Evolutionary conservation across 1,284 basidiomycete genomes (phyloP).

Genomic region (Microbotryomycetes sp.): DNA sequence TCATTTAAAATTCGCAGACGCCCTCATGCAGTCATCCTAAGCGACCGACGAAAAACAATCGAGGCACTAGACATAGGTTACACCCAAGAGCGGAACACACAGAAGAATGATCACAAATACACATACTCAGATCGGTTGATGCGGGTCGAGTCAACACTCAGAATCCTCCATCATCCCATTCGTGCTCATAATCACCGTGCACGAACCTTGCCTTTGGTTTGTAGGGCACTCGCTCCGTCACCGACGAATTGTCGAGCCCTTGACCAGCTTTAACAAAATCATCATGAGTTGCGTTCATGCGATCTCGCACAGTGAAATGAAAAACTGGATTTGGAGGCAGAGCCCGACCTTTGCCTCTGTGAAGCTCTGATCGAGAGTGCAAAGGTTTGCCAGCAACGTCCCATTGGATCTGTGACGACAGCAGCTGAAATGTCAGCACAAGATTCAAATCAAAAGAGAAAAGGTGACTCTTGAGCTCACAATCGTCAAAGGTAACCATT

Average conservation of each 20-base stretch:
- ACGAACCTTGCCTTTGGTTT: conserved; percentile 4
- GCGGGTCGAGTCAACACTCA: no score
- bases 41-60: no score
- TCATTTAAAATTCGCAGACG: no score
- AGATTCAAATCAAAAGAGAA: no score
- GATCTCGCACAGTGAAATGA: conserved; percentile 17
- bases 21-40: no score
- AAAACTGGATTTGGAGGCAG: conserved; percentile 7
- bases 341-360: conserved; percentile 17
- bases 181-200: background rate
- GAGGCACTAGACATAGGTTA: no score
- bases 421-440: no score
- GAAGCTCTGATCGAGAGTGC: conserved; percentile 1
- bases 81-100: no score
- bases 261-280: conserved; percentile 6
- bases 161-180: background rate
- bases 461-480: no score
- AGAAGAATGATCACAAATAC: no score
- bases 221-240: conserved; percentile 13
- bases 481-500: conserved; percentile 14
- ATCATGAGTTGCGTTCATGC: conserved; percentile 1
- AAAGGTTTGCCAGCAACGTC: conserved; percentile 12
- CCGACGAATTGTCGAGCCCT: conserved; percentile 8
- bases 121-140: no score
- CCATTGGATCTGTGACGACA: conserved; percentile 10